A percentile compares a stretch with the other conserved stretches of the same genome.
These are phyloP conservation scores for Psilocybe subaeruginosa DNA, from an alignment of 768 basidiomycete species.

Conservation along the genomic window DNA sequence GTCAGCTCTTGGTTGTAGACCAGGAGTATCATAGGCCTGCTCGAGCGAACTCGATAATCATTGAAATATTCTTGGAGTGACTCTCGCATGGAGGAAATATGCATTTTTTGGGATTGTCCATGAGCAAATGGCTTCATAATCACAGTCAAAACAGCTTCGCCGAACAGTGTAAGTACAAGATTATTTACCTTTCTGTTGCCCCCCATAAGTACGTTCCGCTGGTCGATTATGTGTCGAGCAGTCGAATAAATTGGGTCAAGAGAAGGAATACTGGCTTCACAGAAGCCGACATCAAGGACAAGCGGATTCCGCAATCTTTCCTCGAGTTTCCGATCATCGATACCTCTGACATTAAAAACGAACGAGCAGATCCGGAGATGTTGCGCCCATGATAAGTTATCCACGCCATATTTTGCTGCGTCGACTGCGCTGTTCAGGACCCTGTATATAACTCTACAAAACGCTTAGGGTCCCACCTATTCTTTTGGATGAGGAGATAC, in stretches of 20 bases:
- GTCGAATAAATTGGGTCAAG: slow-evolving; percentile 16
- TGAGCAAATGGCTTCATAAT: slow-evolving; percentile 29
- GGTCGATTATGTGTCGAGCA: slow-evolving; percentile 26
- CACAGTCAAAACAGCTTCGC: not conserved
- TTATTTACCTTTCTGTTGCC: slow-evolving; percentile 17
- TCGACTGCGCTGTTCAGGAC: slow-evolving; percentile 22
- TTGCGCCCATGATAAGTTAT: slow-evolving; percentile 23
- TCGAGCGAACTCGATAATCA: slow-evolving; percentile 4
- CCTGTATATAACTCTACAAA: slow-evolving; percentile 24
- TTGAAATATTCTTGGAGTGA: slow-evolving; percentile 27
- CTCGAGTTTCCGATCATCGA: slow-evolving; percentile 23
- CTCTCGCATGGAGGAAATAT: slow-evolving; percentile 21
- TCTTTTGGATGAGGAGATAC: not conserved
- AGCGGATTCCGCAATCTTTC: slow-evolving; percentile 25
- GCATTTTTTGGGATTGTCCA: slow-evolving; percentile 27
- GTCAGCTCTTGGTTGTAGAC: slow-evolving; percentile 46
- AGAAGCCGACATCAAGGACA: slow-evolving; percentile 35
- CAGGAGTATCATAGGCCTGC: slow-evolving; percentile 45
- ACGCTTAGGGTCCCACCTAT: not conserved
- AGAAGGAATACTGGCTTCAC: slow-evolving; percentile 34
- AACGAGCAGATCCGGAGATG: slow-evolving; percentile 27
- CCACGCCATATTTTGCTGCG: slow-evolving; percentile 23
- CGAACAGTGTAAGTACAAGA: not conserved
- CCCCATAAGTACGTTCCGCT: slow-evolving; percentile 20
- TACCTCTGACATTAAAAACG: slow-evolving; percentile 28